Evolutionary conservation across 1,284 basidiomycete genomes (phyloP).

Genomic region (Mycosarcoma mackinlayi): DNA sequence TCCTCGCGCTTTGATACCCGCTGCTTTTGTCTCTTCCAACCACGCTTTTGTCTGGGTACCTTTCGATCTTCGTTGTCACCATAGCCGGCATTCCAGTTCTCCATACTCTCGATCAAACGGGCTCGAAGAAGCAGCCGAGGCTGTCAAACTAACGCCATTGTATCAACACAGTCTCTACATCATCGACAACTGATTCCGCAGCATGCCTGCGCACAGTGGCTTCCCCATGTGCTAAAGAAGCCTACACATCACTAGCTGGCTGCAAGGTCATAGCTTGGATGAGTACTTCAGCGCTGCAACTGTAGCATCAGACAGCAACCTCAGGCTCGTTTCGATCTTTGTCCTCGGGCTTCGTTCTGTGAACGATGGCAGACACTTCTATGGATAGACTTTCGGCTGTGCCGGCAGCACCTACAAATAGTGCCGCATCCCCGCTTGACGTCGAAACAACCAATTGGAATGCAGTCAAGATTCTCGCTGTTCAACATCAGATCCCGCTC

Average conservation of each 20-base stretch:
- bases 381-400: constrained; percentile 2
- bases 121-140: too few relatives aligned
- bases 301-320: too few relatives aligned
- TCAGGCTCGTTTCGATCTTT: too few relatives aligned
- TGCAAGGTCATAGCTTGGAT: too few relatives aligned
- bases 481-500: constrained; percentile 52
- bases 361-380: constrained; percentile 3
- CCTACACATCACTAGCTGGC: too few relatives aligned
- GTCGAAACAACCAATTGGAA: constrained; percentile 64
- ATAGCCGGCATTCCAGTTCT: neutral
- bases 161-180: too few relatives aligned
- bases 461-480: constrained; percentile 56
- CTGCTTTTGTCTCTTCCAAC: constrained; percentile 3
- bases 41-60: neutral
- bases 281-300: too few relatives aligned
- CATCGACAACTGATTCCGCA: too few relatives aligned
- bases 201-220: neutral
- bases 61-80: neutral
- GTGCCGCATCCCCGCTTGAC: constrained; percentile 22
- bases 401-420: neutral
- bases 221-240: neutral
- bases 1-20: constrained; percentile 9
- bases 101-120: too few relatives aligned
- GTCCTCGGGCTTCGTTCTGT: neutral
- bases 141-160: too few relatives aligned